Evolutionary conservation across 345 rosid genomes (phyloP).

Genomic region (Populus euphratica): DNA sequence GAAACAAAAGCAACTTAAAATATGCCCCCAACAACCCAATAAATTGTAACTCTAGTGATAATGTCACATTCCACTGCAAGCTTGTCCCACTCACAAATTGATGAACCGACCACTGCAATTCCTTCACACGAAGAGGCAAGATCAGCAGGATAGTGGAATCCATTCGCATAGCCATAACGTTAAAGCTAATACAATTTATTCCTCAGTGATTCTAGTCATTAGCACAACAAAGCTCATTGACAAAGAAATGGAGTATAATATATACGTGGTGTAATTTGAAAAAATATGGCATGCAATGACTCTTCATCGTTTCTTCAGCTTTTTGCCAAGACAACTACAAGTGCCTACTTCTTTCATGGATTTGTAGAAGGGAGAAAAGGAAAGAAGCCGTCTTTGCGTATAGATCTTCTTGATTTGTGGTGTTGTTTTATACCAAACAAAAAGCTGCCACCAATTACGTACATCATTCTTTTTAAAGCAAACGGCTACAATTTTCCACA

Average conservation of each 20-base stretch:
- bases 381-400: background rate
- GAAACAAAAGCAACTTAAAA: background rate
- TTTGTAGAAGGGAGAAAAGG: background rate
- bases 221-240: background rate
- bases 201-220: background rate
- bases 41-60: background rate
- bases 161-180: background rate
- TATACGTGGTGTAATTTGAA: background rate
- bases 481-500: conserved; percentile 1
- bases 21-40: background rate
- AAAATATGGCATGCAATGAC: background rate
- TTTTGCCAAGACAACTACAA: background rate
- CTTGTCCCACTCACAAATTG: background rate
- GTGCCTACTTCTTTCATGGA: background rate
- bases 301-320: background rate
- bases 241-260: background rate
- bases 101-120: background rate
- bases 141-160: background rate
- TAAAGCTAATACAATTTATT: background rate
- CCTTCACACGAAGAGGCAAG: background rate
- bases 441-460: background rate
- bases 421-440: background rate
- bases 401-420: background rate
- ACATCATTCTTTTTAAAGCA: background rate
- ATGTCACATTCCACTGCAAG: background rate